Conservation (phyloP, 345 rosid genomes). For the Melaleuca quinquenervia region DNA sequence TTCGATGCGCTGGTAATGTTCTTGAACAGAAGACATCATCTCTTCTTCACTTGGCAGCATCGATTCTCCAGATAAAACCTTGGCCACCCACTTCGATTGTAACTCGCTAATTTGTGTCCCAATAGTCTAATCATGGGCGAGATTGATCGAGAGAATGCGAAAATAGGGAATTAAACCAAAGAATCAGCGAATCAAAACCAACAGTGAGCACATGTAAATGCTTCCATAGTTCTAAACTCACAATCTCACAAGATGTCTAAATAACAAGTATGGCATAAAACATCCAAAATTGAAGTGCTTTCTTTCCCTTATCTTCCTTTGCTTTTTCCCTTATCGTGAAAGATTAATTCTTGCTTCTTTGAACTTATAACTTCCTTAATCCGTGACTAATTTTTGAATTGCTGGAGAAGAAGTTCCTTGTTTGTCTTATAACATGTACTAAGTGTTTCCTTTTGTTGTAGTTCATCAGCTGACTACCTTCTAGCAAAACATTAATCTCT, state of each 20-base stretch:
- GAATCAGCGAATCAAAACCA: not conserved
- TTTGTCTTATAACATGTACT: not conserved
- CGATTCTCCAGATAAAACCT: slow-evolving; percentile 4
- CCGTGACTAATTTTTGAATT: too few species aligned
- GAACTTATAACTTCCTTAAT: not conserved
- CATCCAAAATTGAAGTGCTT: not conserved
- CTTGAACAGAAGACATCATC: slow-evolving; percentile 8
- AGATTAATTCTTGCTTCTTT: not conserved
- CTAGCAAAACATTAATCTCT: not conserved
- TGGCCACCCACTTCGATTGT: slow-evolving; percentile 16
- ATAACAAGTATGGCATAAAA: not conserved
- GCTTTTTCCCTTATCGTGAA: not conserved
- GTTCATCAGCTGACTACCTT: not conserved
- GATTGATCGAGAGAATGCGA: not conserved
- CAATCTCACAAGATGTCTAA: not conserved
- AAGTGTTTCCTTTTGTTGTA: not conserved
- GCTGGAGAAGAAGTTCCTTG: not conserved
- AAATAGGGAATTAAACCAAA: not conserved
- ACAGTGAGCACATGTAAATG: not conserved
- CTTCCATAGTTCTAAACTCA: not conserved
- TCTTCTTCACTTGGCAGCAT: slow-evolving; percentile 1
- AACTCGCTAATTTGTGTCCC: not conserved
- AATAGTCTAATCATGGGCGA: not conserved
- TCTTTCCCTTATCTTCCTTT: not conserved
- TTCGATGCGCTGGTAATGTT: not conserved